Percentiles rank a stretch among this genome's conserved stretches.
These are phyloP conservation scores for Eucalyptus pumila DNA, from an alignment of 345 rosid species.

Conservation along the genomic window DNA sequence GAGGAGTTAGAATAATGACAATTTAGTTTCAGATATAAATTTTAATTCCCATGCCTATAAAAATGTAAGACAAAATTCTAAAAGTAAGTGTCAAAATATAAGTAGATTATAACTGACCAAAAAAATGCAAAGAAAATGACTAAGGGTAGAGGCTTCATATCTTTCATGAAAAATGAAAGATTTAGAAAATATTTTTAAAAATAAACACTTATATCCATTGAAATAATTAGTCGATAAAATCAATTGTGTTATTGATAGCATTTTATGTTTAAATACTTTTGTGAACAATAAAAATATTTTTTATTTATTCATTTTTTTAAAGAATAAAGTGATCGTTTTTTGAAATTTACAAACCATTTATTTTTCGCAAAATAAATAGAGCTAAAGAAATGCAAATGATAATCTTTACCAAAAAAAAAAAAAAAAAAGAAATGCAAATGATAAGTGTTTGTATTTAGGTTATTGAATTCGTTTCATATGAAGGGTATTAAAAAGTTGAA, in stretches of 20 bases:
- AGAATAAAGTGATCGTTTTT: not conserved
- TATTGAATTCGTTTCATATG: not conserved
- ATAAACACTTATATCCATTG: not conserved
- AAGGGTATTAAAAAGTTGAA: not conserved
- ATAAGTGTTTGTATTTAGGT: not conserved
- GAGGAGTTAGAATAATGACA: fast-evolving
- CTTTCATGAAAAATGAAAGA: not conserved
- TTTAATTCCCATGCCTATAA: fast-evolving
- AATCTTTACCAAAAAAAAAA: no score
- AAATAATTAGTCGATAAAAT: not conserved
- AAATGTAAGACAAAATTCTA: fast-evolving
- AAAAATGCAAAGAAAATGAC: not conserved
- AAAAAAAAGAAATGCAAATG: not conserved
- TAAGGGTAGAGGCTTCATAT: not conserved
- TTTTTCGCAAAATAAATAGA: not conserved
- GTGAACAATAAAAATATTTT: not conserved
- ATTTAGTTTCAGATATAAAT: fast-evolving
- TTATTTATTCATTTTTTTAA: not conserved
- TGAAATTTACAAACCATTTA: not conserved
- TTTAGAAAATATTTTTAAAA: not conserved
- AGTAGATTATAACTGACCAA: fast-evolving
- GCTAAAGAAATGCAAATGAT: not conserved
- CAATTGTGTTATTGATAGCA: not conserved
- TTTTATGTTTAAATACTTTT: not conserved
- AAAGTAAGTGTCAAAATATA: no score